Base-by-base conservation (phyloP, 2,329 filamentous ascomycete species). In the Exserohilum turcica region DNA sequence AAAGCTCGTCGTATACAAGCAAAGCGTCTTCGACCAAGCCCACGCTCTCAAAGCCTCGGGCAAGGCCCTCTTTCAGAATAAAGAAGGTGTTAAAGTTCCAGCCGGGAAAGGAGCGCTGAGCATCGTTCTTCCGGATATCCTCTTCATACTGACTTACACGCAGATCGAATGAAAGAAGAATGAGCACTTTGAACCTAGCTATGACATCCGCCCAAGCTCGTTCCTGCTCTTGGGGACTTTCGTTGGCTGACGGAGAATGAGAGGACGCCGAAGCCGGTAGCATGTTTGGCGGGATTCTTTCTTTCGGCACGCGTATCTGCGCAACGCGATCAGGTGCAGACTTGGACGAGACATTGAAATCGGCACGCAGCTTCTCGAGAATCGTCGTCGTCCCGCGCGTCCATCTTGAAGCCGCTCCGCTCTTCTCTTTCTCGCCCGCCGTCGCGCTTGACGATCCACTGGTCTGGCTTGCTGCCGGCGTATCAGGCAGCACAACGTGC, bases 41-140 rank as follows among this genome's bases (percentile, higher is more conserved):
- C 3, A 97, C 92, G 70, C 91, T 97, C 74, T 99, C 95, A 63
- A 99, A 96, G 0, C 93, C 95, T 61, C 91, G 84, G 1, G 94
- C 93, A 31, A 99, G 78, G 0, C 94, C 94, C 74, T 99, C 94
- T 69, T 99, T 99, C 7, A 99, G 81, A 13, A 99, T 92, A 72
- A 99, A 99, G 72, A 99, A 99, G 0, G 94, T 99, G 75, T 94
- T 97, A 71, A 99, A 99, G 70, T 99, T 99, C 94, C 94, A 99
- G 0, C 94, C 94, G 0, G 94, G 94, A 15, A 99, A 77, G 29
- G 81, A 87, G 40, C 93, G 84, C 72, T 97, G 92, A 0, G 88
- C 84, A 64, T 97, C 93, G 68, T 92, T 94, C 73, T 97, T 94
- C 58, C 91, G 89, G 63, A 99, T 96, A 64, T 99, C 94, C 54